Evolutionary conservation across 306 rosid species (phyloP).

Genomic region (Cucurbita maxima): DNA sequence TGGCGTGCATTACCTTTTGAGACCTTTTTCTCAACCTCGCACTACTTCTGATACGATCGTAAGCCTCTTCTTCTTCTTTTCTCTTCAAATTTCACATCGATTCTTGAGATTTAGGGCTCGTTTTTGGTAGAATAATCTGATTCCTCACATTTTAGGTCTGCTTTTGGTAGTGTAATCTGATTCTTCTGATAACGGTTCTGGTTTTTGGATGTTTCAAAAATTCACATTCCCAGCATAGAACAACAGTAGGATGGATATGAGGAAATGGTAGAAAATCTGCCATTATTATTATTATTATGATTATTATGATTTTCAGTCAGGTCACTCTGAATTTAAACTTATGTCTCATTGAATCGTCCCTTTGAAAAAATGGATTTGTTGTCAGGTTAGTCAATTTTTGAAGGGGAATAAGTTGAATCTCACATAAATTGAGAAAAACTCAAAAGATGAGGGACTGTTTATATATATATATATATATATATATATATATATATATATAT

Average conservation of each 20-base stretch:
- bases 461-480: neutral
- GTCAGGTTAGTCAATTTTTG: neutral
- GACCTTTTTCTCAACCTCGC: constrained; percentile 59
- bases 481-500: neutral
- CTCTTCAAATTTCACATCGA: neutral
- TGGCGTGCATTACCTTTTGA: constrained; percentile 37
- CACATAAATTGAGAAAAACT: neutral
- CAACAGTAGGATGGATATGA: neutral
- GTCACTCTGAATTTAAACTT: too few species aligned
- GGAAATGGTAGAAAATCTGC: neutral
- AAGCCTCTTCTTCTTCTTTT: constrained; percentile 9
- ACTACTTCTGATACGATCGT: constrained; percentile 58
- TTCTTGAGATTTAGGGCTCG: neutral
- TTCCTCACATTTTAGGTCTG: neutral
- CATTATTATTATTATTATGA: neutral
- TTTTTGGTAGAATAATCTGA: neutral
- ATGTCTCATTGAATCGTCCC: neutral
- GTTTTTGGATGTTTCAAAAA: neutral
- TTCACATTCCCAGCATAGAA: neutral
- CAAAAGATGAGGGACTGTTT: neutral
- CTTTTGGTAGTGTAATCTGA: neutral
- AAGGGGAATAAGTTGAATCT: neutral
- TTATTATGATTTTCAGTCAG: too few species aligned
- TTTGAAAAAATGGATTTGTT: neutral
- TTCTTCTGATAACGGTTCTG: neutral